Evolutionary conservation across 1,139 yeast species (phyloP).

Genomic region (Taiozyma onychis): DNA sequence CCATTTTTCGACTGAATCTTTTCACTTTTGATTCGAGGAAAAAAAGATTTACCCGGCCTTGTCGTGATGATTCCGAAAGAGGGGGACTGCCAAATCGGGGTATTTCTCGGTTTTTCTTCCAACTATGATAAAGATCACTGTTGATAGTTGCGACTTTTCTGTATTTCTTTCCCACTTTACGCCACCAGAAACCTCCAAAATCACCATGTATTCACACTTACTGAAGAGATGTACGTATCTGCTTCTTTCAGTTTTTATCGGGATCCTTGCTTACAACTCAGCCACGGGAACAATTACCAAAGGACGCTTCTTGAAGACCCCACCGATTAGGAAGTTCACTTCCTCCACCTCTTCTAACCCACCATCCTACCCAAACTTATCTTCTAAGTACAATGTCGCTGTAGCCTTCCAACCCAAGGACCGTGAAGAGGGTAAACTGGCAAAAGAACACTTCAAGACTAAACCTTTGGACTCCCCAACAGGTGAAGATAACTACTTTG

Average conservation of each 20-base stretch:
- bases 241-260: conserved; percentile 8
- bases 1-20: neutral
- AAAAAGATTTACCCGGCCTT: conserved; percentile 1
- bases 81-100: neutral
- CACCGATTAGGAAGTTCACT: conserved; percentile 3
- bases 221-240: conserved; percentile 22
- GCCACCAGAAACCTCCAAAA: neutral
- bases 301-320: neutral
- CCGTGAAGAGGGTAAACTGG: conserved; percentile 39
- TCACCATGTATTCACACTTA: conserved; percentile 12
- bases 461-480: conserved; percentile 44
- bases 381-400: conserved; percentile 45
- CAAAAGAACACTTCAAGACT: conserved; percentile 28
- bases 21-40: conserved; percentile 4
- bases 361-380: conserved; percentile 9
- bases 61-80: neutral
- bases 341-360: conserved; percentile 3
- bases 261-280: conserved; percentile 19
- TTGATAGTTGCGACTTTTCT: neutral
- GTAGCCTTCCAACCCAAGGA: conserved; percentile 74
- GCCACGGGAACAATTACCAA: conserved; percentile 2
- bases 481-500: conserved; percentile 86
- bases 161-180: neutral
- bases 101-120: neutral
- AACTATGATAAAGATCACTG: neutral